Base-by-base conservation (phyloP, 2,329 filamentous ascomycete genomes). In the Cercospora sp. region DNA sequence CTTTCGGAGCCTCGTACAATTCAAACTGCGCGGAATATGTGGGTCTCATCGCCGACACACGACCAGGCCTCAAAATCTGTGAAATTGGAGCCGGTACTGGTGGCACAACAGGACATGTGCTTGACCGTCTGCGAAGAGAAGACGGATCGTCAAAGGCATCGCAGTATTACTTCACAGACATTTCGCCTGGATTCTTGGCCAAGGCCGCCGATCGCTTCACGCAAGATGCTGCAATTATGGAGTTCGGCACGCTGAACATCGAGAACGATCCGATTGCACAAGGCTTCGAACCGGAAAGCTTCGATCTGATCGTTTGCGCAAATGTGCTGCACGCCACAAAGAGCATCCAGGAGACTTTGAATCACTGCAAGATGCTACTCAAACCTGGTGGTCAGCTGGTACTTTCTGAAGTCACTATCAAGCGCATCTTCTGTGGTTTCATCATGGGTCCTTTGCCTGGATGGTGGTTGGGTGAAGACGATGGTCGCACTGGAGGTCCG, bases 11-110 rank as follows among this genome's bases (percentile, higher is more conserved):
- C 23, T 84, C 6, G 65, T 74, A 0, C 75, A 81, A 64, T 76
- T 79, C 2, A 79, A 80, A 57, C 82, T 83, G 0, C 76, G 77
- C 12, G 73, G 62, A 79, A 79, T 3, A 78, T 84, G 20, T 67
- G 84, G 5, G 62, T 30, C 40, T 64, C 18, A 61, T 69, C 18
- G 61, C 63, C 2, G 57, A 70, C 16, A 69, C 66, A 1, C 79
- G 80, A 51, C 82, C 83, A 0, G 76, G 77, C 9, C 75, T 82
- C 60, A 79, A 79, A 2, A 40, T 40, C 13, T 3, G 8, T 40
- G 82, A 84, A 57, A 78, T 81, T 20, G 82, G 82, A 18, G 82
- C 80, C 9, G 83, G 83, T 0, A 82, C 82, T 1, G 83, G 82
- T 4, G 78, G 77, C 7, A 75, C 81, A 0, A 84, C 83, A 0